Conservation (phyloP, 768 basidiomycete species). For the Solioccasus polychromus region DNA sequence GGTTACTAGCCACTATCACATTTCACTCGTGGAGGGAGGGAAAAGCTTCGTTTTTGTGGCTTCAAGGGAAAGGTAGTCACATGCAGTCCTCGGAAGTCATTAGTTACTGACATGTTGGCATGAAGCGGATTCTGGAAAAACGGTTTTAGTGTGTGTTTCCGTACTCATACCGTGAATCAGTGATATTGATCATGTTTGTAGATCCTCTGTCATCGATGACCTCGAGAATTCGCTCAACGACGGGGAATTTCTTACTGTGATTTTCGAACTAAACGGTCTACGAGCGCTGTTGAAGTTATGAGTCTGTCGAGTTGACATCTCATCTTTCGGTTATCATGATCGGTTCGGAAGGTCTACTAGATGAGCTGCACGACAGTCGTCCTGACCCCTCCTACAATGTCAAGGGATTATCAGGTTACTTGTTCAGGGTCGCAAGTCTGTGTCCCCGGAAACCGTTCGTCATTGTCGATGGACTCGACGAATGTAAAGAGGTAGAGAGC, state of each 20-base stretch:
- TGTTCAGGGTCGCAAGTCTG: not conserved
- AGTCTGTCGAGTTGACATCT: slow-evolving; percentile 13
- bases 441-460: slow-evolving; percentile 6
- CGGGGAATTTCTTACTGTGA: slow-evolving; percentile 18
- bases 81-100: not conserved
- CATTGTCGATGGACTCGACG: slow-evolving; percentile 23
- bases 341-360: not conserved
- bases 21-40: slow-evolving; percentile 11
- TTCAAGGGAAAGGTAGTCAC: slow-evolving; percentile 17
- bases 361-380: not conserved
- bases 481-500: slow-evolving; percentile 12
- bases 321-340: not conserved
- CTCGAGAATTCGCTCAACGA: not conserved
- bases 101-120: not conserved
- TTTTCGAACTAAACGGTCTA: slow-evolving; percentile 11
- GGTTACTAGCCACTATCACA: not conserved
- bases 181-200: not conserved
- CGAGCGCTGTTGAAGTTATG: slow-evolving; percentile 12
- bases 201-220: not conserved
- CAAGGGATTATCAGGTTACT: slow-evolving; percentile 1
- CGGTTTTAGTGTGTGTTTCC: not conserved
- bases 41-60: slow-evolving; percentile 8
- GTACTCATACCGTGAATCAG: too few relatives aligned
- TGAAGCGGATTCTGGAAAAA: slow-evolving; percentile 2
- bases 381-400: not conserved